Percentiles rank a stretch among this genome's conserved stretches.
Conservation (phyloP, 352 stramenopile species). For the Plasmopara viticola region DNA sequence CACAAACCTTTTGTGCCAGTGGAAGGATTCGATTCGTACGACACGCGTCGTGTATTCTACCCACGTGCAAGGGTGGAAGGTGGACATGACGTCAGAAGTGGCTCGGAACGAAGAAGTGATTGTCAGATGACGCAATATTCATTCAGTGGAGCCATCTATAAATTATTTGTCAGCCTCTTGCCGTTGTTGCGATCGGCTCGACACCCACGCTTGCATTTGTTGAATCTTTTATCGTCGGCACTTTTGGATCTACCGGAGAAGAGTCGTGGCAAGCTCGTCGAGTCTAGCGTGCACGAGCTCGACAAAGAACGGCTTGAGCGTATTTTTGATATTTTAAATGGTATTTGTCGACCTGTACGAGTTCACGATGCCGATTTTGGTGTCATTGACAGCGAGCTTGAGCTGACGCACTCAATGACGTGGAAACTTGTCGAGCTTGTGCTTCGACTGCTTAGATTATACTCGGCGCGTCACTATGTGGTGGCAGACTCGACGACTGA, state of each 20-base stretch:
- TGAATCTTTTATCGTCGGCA: slow-evolving; percentile 44
- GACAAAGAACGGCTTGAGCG: slow-evolving; percentile 38
- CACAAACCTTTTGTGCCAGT: slow-evolving; percentile 18
- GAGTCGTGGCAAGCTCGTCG: neutral
- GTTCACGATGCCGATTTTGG: slow-evolving; percentile 3
- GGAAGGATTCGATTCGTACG: slow-evolving; percentile 25
- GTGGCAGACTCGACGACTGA: slow-evolving; percentile 7
- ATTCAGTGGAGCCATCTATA: slow-evolving; percentile 33
- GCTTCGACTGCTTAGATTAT: slow-evolving; percentile 28
- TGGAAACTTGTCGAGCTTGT: slow-evolving; percentile 43
- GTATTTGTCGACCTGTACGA: slow-evolving; percentile 25
- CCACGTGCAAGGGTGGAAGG: slow-evolving; percentile 22
- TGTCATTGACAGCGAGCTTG: slow-evolving; percentile 17
- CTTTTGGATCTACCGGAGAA: slow-evolving; percentile 29
- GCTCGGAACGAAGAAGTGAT: neutral
- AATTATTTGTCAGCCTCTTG: slow-evolving; percentile 42
- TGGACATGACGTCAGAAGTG: neutral
- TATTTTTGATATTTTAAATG: slow-evolving; percentile 32
- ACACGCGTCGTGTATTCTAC: slow-evolving; percentile 29
- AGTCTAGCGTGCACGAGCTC: slow-evolving; percentile 12
- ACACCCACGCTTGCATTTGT: slow-evolving; percentile 49
- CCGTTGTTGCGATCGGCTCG: slow-evolving; percentile 36
- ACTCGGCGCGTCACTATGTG: slow-evolving; percentile 26
- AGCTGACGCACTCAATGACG: slow-evolving; percentile 17
- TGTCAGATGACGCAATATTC: slow-evolving; percentile 28